phyloP scores from a whole-genome alignment of 2,329 filamentous ascomycete species.

The Neophaeococcomyces aloes region DNA sequence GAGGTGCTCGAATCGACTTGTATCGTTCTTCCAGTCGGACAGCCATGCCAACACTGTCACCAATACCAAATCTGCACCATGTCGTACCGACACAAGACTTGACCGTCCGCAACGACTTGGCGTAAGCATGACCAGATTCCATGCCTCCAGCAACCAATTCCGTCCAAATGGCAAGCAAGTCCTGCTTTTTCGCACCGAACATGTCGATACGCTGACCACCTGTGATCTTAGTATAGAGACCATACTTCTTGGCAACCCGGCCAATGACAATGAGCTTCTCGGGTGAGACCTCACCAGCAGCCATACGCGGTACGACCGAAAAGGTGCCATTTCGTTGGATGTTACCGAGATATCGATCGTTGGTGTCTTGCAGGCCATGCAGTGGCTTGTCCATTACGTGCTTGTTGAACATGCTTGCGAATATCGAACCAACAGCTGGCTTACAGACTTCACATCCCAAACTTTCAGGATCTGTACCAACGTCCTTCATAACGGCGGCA shows the following conservation, averaged over 20 bases:
- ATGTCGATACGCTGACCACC: slow-evolving; percentile 86
- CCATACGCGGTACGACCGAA: slow-evolving; percentile 72
- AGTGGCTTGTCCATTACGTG: slow-evolving; percentile 63
- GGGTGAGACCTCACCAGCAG: slow-evolving; percentile 77
- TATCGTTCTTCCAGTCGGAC: slow-evolving; percentile 80
- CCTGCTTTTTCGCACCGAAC: slow-evolving; percentile 83
- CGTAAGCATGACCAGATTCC: slow-evolving; percentile 85
- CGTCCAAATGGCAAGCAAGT: slow-evolving; percentile 72
- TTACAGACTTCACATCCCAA: slow-evolving; percentile 81
- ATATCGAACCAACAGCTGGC: slow-evolving; percentile 68
- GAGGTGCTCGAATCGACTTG: slow-evolving; percentile 78
- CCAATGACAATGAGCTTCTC: slow-evolving; percentile 77
- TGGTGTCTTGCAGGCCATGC: slow-evolving; percentile 77
- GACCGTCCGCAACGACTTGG: slow-evolving; percentile 76
- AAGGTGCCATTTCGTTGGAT: slow-evolving; percentile 89
- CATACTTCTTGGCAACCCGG: slow-evolving; percentile 71
- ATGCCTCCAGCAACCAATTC: slow-evolving; percentile 71
- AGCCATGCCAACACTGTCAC: slow-evolving; percentile 84
- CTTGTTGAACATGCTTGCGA: slow-evolving; percentile 71
- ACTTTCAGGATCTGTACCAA: slow-evolving; percentile 60
- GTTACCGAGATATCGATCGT: slow-evolving; percentile 78
- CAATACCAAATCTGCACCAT: slow-evolving; percentile 82
- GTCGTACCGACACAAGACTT: slow-evolving; percentile 82
- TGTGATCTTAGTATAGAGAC: slow-evolving; percentile 83
- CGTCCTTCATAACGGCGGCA: slow-evolving; percentile 64